phyloP scores from a whole-genome alignment of 139 green algal species.

The Closterium sp. region DNA sequence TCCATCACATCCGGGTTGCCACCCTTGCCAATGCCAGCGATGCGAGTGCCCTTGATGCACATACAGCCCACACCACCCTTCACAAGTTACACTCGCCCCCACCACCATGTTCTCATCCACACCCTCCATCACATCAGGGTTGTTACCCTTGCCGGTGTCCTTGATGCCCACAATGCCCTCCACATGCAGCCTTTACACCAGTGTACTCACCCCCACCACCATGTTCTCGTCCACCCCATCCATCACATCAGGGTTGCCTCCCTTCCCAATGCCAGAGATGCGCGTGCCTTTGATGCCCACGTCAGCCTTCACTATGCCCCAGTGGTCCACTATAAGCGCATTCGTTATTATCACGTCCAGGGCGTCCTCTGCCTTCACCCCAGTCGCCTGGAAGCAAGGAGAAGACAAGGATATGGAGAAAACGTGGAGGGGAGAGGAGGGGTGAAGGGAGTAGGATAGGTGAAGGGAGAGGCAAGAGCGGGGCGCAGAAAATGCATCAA shows the following conservation, averaged over 20 bases:
- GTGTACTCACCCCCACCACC: slow-evolving; percentile 54
- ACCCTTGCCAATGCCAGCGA: too few relatives aligned
- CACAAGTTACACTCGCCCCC: slow-evolving; percentile 37
- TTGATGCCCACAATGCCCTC: slow-evolving; percentile 39
- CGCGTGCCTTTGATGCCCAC: slow-evolving; percentile 51
- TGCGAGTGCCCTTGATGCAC: too few relatives aligned
- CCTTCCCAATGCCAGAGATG: slow-evolving; percentile 58
- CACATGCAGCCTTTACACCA: too few relatives aligned
- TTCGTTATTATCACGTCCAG: slow-evolving; percentile 59
- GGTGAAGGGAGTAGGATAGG: not conserved
- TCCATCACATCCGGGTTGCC: too few relatives aligned
- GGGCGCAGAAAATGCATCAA: too few relatives aligned
- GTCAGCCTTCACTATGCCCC: slow-evolving; percentile 57
- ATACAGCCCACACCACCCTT: too few relatives aligned
- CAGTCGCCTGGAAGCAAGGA: slow-evolving; percentile 11
- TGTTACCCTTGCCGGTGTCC: slow-evolving; percentile 55
- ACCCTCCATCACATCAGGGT: slow-evolving; percentile 59
- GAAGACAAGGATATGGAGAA: too few relatives aligned
- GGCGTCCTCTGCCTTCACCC: slow-evolving; percentile 29
- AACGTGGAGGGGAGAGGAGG: not conserved
- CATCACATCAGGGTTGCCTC: slow-evolving; percentile 61
- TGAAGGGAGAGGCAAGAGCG: not conserved
- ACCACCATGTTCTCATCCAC: slow-evolving; percentile 52
- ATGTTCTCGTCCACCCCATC: slow-evolving; percentile 53
- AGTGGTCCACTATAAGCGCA: slow-evolving; percentile 59